Base-by-base conservation (phyloP, 768 basidiomycete genomes). In the Sporobolomyces roseus region DNA sequence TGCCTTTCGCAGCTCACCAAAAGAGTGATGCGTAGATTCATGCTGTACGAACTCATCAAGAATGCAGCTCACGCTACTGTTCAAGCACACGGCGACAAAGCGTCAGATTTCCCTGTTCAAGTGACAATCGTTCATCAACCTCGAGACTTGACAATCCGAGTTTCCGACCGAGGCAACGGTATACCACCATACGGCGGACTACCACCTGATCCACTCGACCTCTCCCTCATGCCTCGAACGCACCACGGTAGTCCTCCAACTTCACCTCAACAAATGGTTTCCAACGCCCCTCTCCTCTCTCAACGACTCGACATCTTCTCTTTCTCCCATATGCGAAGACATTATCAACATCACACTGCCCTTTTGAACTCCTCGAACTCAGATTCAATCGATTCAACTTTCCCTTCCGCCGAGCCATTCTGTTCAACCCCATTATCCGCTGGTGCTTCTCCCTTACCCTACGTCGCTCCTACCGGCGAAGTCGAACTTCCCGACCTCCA, bases 1-100 rank as follows among this genome's bases (percentile, higher is more conserved):
- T 19, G 41, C 29, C 3, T 21, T 3, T n/a, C n/a, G n/a, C n/a
- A n/a, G n/a, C n/a, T n/a, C n/a, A n/a, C n/a, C n/a, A n/a, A n/a
- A 4, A 17, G 35, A 35, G 56, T 52, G 35, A 51, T 14, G 4
- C 35, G 14, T 68, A 72, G 74, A 77, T 93, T 93, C 77, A 88
- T 93, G 56, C 78, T 92, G 27, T 92, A 93, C 74, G 91, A 93
- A 76, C 77, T 93, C n/a, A 77, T 94, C 76, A 93, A 93, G 78
- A 92, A 92, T 51, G 74, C 76, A 5, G 55, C 74, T 10, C 48
- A 62, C 25, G 68, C 70, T 8, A 75, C 76, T 13, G 68, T 67
- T 19, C 85, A 89, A 74, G 79, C 76, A 7, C 74, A 81, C 38
- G 77, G 80, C 7, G 36, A 75, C 4, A 43, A 54, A 16, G 62